Conservation (phyloP, 2,329 filamentous ascomycete genomes). For the Pezicula radicicola region DNA sequence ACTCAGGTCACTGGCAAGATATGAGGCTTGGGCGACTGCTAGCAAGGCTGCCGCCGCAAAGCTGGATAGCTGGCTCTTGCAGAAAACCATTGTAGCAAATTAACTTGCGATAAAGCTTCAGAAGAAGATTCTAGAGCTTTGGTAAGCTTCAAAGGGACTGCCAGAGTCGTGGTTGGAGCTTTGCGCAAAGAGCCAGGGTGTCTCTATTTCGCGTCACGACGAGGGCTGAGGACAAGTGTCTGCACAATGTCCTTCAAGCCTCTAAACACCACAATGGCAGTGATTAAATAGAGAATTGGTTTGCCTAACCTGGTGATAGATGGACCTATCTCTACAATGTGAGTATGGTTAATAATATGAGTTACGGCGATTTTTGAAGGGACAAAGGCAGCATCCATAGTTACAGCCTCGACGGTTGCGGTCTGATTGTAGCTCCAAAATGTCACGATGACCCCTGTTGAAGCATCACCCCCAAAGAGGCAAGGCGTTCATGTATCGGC, state of each 20-base stretch:
- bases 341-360: conserved; percentile 45
- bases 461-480: not conserved
- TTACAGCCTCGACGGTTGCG: not conserved
- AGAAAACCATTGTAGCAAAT: conserved; percentile 17
- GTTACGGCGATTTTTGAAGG: conserved; percentile 39
- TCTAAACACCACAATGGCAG: conserved; percentile 41
- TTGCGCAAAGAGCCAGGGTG: not conserved
- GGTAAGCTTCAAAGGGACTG: not conserved
- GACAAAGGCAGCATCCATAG: conserved; percentile 33
- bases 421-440: not conserved
- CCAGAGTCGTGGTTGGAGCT: not conserved
- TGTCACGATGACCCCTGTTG: conserved; percentile 1
- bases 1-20: conserved; percentile 28
- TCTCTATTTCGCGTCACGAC: conserved; percentile 9
- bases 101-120: conserved; percentile 5
- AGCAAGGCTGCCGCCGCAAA: conserved; percentile 24
- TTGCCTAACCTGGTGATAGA: conserved; percentile 44
- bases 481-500: too few species aligned
- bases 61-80: conserved; percentile 13
- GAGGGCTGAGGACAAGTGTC: conserved; percentile 23
- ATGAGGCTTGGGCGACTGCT: conserved; percentile 24
- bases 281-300: conserved; percentile 46
- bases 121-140: not conserved
- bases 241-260: conserved; percentile 35
- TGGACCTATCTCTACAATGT: conserved; percentile 47